Conservation (phyloP, 495 filamentous ascomycete species). For the Xylaria sp. region DNA sequence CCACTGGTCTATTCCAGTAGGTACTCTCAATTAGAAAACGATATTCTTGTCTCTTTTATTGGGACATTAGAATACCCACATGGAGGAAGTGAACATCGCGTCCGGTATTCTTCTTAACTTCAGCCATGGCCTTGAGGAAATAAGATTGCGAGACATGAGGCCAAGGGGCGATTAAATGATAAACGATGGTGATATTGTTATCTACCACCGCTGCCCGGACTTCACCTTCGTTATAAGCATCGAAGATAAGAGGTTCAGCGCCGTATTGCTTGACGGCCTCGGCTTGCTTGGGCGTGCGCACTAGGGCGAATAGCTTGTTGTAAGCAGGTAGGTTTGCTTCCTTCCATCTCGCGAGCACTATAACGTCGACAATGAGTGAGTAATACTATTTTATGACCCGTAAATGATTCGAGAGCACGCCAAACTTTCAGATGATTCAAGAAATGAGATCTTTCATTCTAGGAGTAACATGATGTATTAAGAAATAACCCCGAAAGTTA, state of each 20-base stretch:
- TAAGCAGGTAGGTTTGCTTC: slow-evolving; percentile 48
- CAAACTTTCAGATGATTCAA: neutral
- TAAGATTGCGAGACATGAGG: slow-evolving; percentile 29
- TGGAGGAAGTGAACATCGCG: slow-evolving; percentile 53
- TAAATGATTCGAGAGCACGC: neutral
- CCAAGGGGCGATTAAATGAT: slow-evolving; percentile 48
- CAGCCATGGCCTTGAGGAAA: slow-evolving; percentile 52
- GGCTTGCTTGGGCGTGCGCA: slow-evolving; percentile 52
- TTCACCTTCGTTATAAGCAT: slow-evolving; percentile 41
- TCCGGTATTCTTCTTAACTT: slow-evolving; percentile 49
- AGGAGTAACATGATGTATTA: neutral
- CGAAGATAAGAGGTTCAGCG: slow-evolving; percentile 47
- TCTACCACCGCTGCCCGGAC: slow-evolving; percentile 45
- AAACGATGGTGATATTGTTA: slow-evolving; percentile 54
- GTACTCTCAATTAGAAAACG: neutral
- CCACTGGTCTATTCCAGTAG: slow-evolving; percentile 35
- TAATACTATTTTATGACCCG: neutral
- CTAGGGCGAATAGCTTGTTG: slow-evolving; percentile 51
- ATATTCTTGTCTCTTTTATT: neutral
- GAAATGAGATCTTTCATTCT: neutral
- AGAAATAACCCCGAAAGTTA: neutral
- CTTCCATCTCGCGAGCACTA: slow-evolving; percentile 49
- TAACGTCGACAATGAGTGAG: neutral
- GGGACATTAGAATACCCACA: slow-evolving; percentile 34
- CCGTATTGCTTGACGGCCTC: slow-evolving; percentile 51